Base-by-base conservation (phyloP, 768 basidiomycete species). In the Tylopilus vinaceipallidus region DNA sequence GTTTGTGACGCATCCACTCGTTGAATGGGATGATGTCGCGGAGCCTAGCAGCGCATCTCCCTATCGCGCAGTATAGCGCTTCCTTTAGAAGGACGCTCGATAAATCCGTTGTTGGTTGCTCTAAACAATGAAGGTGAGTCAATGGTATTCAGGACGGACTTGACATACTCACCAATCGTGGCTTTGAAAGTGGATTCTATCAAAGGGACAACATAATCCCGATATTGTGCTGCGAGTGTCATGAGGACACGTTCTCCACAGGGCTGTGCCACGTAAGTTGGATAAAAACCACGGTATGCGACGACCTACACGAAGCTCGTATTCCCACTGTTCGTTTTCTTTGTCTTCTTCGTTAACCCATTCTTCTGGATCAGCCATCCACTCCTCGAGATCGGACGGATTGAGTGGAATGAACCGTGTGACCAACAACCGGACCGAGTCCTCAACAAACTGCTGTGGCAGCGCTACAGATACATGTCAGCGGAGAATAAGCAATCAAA, bases 211-310 rank as follows among this genome's bases (percentile, higher is more conserved):
- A 93, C 85, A 57, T 79, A 82, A 26, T 82, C 75, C 6, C 75
- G 72, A 60, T 87, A 94, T 63, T 89, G 82, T 41, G 78, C 73
- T 16, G 84, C 78, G 17, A 95, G 67, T 17, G 88, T 84, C 73
- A 93, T 82, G 20, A 98, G 74, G 22, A 98, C 89, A n/a, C 93
- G 79, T 69, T 98, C 95, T 40, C 89, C 90, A 61, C 94, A 95
- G 1, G 94, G 86, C 95, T 98, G 51, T 10, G 32, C 17, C 35
- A 16, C 14, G 59, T 23, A 52, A 34, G 38, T 35, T 2, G 13
- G 12, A 45, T 6, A n/a, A 24, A 22, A 2, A 33, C 30, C 17
- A 52, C 20, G 50, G 48, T 35, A 37, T n/a, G 27, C 38, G 2
- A 51, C 30, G 30, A 68, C 85, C 24, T 60, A 95, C 94, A 55